Conservation (phyloP, 148 eudicot species). For the Salicornia ramosissima region DNA sequence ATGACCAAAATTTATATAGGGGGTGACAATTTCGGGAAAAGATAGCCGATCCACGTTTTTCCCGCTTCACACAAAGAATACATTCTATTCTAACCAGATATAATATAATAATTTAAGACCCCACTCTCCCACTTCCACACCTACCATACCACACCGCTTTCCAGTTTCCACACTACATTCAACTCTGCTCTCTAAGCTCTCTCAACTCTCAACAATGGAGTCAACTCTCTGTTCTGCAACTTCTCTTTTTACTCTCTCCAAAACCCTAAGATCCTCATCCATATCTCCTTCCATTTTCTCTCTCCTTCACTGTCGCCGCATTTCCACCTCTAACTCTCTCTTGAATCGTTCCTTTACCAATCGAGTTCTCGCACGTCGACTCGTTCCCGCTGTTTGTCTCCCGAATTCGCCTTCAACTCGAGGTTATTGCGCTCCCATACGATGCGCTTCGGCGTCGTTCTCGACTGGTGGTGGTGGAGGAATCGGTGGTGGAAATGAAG, state of each 20-base stretch:
- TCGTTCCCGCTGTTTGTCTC: conserved; percentile 17
- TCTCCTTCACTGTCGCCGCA: conserved; percentile 33
- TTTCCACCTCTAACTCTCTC: conserved; percentile 19
- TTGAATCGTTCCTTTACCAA: conserved; percentile 19
- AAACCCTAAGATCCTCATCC: conserved; percentile 36
- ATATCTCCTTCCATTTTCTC: conserved; percentile 11
- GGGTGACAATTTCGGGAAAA: too few relatives aligned
- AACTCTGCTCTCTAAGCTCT: background rate
- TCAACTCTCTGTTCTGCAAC: conserved; percentile 40
- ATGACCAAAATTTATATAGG: too few relatives aligned
- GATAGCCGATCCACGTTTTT: too few relatives aligned
- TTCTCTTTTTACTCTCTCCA: conserved; percentile 33
- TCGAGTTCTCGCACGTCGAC: conserved; percentile 31
- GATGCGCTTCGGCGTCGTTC: conserved; percentile 35
- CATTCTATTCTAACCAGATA: too few relatives aligned
- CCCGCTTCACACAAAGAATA: conserved; percentile 19
- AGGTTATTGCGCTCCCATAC: background rate
- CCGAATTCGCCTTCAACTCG: conserved; percentile 10
- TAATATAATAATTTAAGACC: too few relatives aligned
- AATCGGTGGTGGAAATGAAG: conserved; percentile 35
- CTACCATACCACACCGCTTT: background rate
- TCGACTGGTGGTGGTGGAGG: conserved; percentile 48
- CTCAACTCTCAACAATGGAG: conserved; percentile 46
- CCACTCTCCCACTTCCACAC: background rate
- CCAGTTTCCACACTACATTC: background rate